phyloP scores from a whole-genome alignment of 2,329 filamentous ascomycete species.

The Fusarium denticulatum region DNA sequence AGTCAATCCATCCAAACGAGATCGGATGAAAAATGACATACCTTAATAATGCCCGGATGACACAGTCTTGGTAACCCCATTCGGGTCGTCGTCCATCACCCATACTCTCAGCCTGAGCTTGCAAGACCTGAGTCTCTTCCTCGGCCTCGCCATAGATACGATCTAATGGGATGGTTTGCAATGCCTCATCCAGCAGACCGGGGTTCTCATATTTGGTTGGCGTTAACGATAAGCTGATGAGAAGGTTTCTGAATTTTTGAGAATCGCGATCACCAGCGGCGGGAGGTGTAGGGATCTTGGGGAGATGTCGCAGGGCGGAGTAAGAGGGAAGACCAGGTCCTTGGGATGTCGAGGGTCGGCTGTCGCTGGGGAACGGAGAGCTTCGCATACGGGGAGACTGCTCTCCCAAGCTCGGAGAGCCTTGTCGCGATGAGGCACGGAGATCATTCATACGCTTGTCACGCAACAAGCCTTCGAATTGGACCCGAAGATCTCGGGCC shows the following conservation, averaged over 20 bases:
- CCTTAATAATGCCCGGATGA: constrained; percentile 87
- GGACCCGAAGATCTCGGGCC: constrained; percentile 81
- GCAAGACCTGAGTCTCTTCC: constrained; percentile 88
- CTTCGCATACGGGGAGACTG: constrained; percentile 60
- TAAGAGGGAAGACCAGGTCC: constrained; percentile 58
- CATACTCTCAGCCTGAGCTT: constrained; percentile 88
- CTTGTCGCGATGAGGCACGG: constrained; percentile 61
- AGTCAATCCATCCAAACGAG: constrained; percentile 4
- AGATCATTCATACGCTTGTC: constrained; percentile 89
- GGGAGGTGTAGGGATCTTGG: constrained; percentile 76
- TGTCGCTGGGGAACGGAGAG: constrained; percentile 50
- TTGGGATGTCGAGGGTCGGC: constrained; percentile 60
- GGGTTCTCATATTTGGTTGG: constrained; percentile 97
- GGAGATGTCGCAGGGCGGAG: constrained; percentile 60
- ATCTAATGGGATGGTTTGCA: constrained; percentile 86
- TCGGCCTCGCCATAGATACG: constrained; percentile 94
- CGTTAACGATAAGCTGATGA: constrained; percentile 86
- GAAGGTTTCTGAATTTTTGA: constrained; percentile 81
- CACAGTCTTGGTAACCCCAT: constrained; percentile 98
- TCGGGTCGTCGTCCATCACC: constrained; percentile 81
- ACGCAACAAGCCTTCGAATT: constrained; percentile 88
- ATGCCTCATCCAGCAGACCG: constrained; percentile 89
- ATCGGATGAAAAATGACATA: constrained; percentile 54
- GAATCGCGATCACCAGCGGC: constrained; percentile 70
- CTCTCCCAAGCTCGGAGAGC: constrained; percentile 65